These are phyloP conservation scores for Prunus mongolica DNA, from an alignment of 306 rosid genomes.

Conservation along the genomic window DNA sequence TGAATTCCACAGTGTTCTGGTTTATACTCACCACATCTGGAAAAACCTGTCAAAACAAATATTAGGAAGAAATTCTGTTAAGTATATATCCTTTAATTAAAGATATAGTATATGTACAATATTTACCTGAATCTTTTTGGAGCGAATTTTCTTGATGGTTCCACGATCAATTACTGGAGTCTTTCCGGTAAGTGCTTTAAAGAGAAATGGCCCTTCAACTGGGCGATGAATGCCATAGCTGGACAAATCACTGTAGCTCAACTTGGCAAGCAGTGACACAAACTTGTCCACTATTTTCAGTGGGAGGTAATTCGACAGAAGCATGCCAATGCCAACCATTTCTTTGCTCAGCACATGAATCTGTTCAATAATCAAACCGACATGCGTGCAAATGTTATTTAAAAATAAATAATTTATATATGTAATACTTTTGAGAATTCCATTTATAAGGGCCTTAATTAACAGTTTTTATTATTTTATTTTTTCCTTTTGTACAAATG, in stretches of 20 bases:
- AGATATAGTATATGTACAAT: not conserved
- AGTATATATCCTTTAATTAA: not conserved
- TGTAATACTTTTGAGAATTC: too few relatives aligned
- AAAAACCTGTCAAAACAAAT: conserved; percentile 1
- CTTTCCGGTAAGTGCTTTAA: conserved; percentile 27
- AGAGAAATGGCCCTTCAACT: conserved; percentile 49
- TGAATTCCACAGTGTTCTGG: not conserved
- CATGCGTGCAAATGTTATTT: too few relatives aligned
- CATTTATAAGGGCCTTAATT: too few relatives aligned
- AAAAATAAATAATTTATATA: too few relatives aligned
- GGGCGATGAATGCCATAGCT: conserved; percentile 45
- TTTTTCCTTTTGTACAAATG: too few relatives aligned
- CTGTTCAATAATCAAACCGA: conserved; percentile 15
- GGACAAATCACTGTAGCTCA: conserved; percentile 41
- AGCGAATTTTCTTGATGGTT: conserved; percentile 25
- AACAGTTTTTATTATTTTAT: too few relatives aligned
- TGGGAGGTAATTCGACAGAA: conserved; percentile 33
- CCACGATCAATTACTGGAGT: conserved; percentile 50
- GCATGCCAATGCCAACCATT: conserved; percentile 34
- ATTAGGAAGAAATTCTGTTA: not conserved
- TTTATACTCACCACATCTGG: not conserved
- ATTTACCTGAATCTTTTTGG: conserved; percentile 35
- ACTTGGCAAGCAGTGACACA: conserved; percentile 27
- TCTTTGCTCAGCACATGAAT: conserved; percentile 44
- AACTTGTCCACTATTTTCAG: conserved; percentile 43